A percentile compares a stretch with the other conserved stretches of the same genome.
phyloP scores from a whole-genome alignment of 1,139 yeast species.

The Kodamaea anthophila region DNA sequence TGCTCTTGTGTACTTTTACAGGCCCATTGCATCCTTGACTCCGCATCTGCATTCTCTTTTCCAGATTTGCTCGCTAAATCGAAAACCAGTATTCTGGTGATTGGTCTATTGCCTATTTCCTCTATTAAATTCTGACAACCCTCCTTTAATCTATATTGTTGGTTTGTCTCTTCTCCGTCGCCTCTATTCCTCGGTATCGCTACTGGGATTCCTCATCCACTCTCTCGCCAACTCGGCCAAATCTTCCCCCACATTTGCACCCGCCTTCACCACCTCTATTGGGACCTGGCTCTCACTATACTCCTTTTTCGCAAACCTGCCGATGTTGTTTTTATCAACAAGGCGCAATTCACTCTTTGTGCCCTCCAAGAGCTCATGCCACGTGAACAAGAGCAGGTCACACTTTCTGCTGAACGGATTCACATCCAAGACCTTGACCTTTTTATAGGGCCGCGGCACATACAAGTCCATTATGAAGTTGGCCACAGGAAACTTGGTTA shows the following conservation, averaged over 20 bases:
- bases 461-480: slow-evolving; percentile 74
- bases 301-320: slow-evolving; percentile 71
- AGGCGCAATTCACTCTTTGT: slow-evolving; percentile 45
- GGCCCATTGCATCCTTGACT: too few relatives aligned
- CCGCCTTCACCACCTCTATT: slow-evolving; percentile 80
- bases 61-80: too few relatives aligned
- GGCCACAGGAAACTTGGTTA: slow-evolving; percentile 40
- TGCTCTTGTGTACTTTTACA: too few relatives aligned
- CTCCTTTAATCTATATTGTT: too few relatives aligned
- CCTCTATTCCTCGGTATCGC: too few relatives aligned
- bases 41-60: too few relatives aligned
- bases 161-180: too few relatives aligned
- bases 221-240: slow-evolving; percentile 61
- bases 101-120: too few relatives aligned
- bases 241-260: slow-evolving; percentile 50
- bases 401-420: slow-evolving; percentile 80
- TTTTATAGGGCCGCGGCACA: slow-evolving; percentile 65
- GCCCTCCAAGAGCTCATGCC: slow-evolving; percentile 63
- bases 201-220: slow-evolving; percentile 30
- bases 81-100: too few relatives aligned
- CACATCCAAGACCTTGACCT: slow-evolving; percentile 68
- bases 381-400: slow-evolving; percentile 69
- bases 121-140: too few relatives aligned
- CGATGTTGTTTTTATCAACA: slow-evolving; percentile 59
- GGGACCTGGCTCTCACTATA: slow-evolving; percentile 92